phyloP scores from a whole-genome alignment of 1,139 yeast species.

The Geotrichum fermentans region DNA sequence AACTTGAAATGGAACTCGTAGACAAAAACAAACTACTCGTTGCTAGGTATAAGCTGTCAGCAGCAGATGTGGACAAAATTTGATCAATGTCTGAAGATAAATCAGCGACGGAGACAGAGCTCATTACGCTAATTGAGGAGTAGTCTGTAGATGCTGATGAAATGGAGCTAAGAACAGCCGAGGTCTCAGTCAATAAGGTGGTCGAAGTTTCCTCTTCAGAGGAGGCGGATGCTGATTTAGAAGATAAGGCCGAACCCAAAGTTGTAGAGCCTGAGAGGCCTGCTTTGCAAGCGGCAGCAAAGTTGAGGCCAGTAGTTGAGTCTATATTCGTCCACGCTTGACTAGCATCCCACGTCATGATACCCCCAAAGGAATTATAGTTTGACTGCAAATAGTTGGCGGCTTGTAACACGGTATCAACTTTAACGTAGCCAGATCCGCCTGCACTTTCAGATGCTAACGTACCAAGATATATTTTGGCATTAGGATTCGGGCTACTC shows the following conservation, averaged over 20 bases:
- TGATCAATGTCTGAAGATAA: too few species aligned
- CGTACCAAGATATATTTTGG: slow-evolving; percentile 61
- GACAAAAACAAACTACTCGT: too few species aligned
- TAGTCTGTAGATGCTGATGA: too few species aligned
- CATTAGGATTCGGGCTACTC: slow-evolving; percentile 58
- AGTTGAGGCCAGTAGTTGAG: slow-evolving; percentile 30
- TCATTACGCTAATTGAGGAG: too few species aligned
- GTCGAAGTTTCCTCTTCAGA: too few species aligned
- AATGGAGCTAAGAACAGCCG: too few species aligned
- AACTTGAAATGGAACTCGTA: too few species aligned
- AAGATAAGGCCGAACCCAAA: neutral
- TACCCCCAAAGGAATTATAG: slow-evolving; percentile 65
- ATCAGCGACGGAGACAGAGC: too few species aligned
- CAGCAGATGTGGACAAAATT: too few species aligned
- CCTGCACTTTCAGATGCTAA: slow-evolving; percentile 73
- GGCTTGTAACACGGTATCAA: slow-evolving; percentile 21
- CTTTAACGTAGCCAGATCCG: slow-evolving; percentile 59
- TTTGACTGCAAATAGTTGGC: slow-evolving; percentile 36
- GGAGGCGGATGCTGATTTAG: neutral
- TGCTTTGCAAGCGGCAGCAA: slow-evolving; percentile 45
- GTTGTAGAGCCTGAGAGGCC: slow-evolving; percentile 21
- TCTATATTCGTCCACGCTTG: slow-evolving; percentile 56
- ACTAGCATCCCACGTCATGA: slow-evolving; percentile 89
- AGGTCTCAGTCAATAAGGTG: too few species aligned
- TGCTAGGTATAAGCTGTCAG: too few species aligned